Evolutionary conservation across 768 basidiomycete genomes (phyloP).

Genomic region (Boletus eberwhitei): DNA sequence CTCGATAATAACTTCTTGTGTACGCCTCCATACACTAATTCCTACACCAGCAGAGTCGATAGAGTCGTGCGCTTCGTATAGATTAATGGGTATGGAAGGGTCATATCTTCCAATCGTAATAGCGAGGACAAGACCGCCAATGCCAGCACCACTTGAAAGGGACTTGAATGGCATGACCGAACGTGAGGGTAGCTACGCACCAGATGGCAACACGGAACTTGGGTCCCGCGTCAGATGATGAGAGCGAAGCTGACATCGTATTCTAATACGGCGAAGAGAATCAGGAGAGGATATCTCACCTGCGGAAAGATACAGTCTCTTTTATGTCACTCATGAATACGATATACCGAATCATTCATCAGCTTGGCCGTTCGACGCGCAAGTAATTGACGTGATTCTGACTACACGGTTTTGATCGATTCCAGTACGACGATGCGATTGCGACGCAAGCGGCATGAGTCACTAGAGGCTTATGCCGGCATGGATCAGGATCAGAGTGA

Average conservation of each 20-base stretch:
- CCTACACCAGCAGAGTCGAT: slow-evolving; percentile 41
- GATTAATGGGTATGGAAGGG: slow-evolving; percentile 32
- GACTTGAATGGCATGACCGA: background rate
- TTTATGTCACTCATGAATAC: background rate
- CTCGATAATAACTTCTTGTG: slow-evolving; percentile 40
- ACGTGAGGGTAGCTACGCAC: background rate
- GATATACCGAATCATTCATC: too few relatives aligned
- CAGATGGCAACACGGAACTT: slow-evolving; percentile 24
- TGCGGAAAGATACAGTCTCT: background rate
- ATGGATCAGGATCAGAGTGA: too few relatives aligned
- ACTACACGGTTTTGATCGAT: too few relatives aligned
- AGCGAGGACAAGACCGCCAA: slow-evolving; percentile 43
- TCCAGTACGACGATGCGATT: too few relatives aligned
- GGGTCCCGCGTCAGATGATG: background rate
- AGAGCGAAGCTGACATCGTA: background rate
- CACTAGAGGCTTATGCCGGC: too few relatives aligned
- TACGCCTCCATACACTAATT: slow-evolving; percentile 43
- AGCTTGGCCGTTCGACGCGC: too few relatives aligned
- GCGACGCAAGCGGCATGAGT: too few relatives aligned
- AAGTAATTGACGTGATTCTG: too few relatives aligned
- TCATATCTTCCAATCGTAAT: slow-evolving; percentile 34
- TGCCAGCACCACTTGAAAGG: slow-evolving; percentile 34
- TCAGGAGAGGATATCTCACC: background rate
- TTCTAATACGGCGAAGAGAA: background rate
- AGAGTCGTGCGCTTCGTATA: slow-evolving; percentile 45